Conservation (phyloP, 768 basidiomycete genomes). For the Wakefieldia striispora region DNA sequence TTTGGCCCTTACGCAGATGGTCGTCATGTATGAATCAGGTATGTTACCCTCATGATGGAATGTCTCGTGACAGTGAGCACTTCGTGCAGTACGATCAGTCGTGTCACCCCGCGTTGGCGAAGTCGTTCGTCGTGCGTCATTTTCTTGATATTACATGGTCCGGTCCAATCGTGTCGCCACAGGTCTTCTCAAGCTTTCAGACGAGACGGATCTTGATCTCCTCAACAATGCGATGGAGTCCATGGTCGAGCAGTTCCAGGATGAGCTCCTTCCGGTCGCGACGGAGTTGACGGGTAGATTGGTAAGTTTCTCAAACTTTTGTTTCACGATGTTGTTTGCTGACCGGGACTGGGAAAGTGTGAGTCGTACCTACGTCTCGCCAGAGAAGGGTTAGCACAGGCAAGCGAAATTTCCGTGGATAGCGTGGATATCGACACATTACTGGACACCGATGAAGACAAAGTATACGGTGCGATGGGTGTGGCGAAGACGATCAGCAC, state of each 20-base stretch:
- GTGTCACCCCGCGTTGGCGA: constrained; percentile 79
- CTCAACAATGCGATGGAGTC: constrained; percentile 81
- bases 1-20: constrained; percentile 75
- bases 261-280: constrained; percentile 81
- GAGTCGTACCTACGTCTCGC: constrained; percentile 81
- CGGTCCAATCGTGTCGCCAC: not conserved
- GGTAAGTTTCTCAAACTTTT: constrained; percentile 41
- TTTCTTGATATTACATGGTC: too few species aligned
- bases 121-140: constrained; percentile 71
- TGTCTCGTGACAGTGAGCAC: not conserved
- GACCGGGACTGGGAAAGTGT: constrained; percentile 44
- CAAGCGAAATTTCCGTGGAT: constrained; percentile 47
- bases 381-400: constrained; percentile 56
- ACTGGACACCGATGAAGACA: constrained; percentile 73
- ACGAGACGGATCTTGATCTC: constrained; percentile 87
- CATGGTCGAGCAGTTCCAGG: constrained; percentile 84
- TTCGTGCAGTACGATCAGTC: constrained; percentile 56
- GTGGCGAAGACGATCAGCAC: constrained; percentile 83
- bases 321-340: not conserved
- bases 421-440: constrained; percentile 56
- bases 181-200: constrained; percentile 88
- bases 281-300: constrained; percentile 75
- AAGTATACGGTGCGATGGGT: constrained; percentile 85
- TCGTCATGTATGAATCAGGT: constrained; percentile 63
- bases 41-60: constrained; percentile 14